These are phyloP conservation scores for Narthecium ossifragum DNA, from an alignment of 106 monocot genomes.

Conservation along the genomic window DNA sequence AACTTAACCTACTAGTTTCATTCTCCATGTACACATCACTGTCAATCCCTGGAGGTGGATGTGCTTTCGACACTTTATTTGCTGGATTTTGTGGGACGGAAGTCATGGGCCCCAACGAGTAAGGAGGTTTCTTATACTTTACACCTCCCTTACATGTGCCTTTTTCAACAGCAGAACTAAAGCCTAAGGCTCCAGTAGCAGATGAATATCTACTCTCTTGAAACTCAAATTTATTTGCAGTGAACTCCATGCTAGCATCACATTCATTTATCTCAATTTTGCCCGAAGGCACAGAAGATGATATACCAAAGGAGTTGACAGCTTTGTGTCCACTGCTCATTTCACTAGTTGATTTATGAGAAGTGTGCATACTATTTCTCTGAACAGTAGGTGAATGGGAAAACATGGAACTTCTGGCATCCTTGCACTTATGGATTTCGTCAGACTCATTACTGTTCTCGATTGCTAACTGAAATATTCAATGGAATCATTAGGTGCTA, in stretches of 20 bases:
- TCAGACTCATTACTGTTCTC: slow-evolving; percentile 13
- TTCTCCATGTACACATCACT: slow-evolving; percentile 18
- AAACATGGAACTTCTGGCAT: slow-evolving; percentile 4
- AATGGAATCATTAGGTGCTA: too few relatives aligned
- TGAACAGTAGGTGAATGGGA: not conserved
- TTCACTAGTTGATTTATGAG: slow-evolving; percentile 21
- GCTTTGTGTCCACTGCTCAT: slow-evolving; percentile 11
- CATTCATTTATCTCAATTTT: slow-evolving; percentile 8
- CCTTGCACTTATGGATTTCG: slow-evolving; percentile 15
- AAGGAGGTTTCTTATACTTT: slow-evolving; percentile 71
- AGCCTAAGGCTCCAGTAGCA: slow-evolving; percentile 16
- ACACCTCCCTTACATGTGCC: slow-evolving; percentile 25
- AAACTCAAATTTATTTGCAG: slow-evolving; percentile 12
- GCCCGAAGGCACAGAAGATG: slow-evolving; percentile 2
- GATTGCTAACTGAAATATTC: slow-evolving; percentile 26
- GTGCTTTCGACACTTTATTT: slow-evolving; percentile 26
- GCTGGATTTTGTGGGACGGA: slow-evolving; percentile 26
- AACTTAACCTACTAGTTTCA: slow-evolving; percentile 35
- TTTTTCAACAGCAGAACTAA: slow-evolving; percentile 26
- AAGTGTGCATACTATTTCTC: slow-evolving; percentile 15
- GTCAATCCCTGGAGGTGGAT: slow-evolving; percentile 24
- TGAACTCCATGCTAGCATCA: slow-evolving; percentile 10
- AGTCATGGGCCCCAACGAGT: slow-evolving; percentile 32
- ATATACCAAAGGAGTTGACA: slow-evolving; percentile 2
- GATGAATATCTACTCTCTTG: slow-evolving; percentile 14